Evolutionary conservation across 1,284 basidiomycete species (phyloP).

Genomic region (Spongiforma sp.): DNA sequence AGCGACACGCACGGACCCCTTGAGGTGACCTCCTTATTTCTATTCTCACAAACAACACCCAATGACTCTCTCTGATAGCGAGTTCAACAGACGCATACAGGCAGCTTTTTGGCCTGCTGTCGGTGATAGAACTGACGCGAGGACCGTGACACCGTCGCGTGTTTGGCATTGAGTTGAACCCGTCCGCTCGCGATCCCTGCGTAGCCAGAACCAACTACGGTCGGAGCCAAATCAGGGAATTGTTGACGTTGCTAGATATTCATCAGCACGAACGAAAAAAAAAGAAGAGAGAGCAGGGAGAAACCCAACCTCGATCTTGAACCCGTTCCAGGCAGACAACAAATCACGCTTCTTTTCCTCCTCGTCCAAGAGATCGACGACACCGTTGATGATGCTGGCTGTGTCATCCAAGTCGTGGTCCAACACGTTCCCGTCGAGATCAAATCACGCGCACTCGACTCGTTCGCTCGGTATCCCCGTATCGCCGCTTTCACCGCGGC

Average conservation of each 20-base stretch:
- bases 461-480: constrained; percentile 79
- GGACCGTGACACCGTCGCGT: constrained; percentile 65
- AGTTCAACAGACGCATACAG: too few relatives aligned
- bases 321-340: constrained; percentile 80
- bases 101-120: too few relatives aligned
- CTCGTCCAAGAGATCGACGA: constrained; percentile 85
- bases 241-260: constrained; percentile 73
- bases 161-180: constrained; percentile 85
- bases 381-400: constrained; percentile 75
- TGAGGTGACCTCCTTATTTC: too few relatives aligned
- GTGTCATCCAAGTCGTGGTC: constrained; percentile 81
- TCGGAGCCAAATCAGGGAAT: constrained; percentile 79
- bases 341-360: constrained; percentile 85
- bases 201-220: constrained; percentile 66
- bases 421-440: constrained; percentile 86
- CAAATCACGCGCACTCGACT: constrained; percentile 84
- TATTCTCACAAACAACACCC: too few relatives aligned
- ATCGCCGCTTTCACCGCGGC: constrained; percentile 83
- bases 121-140: too few relatives aligned
- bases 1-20: too few relatives aligned
- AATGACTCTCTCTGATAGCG: too few relatives aligned
- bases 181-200: constrained; percentile 82
- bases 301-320: constrained; percentile 69
- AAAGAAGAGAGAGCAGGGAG: not conserved
- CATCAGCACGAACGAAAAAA: not conserved